Conservation (phyloP, 495 filamentous ascomycete species). For the Penicillium salamii region DNA sequence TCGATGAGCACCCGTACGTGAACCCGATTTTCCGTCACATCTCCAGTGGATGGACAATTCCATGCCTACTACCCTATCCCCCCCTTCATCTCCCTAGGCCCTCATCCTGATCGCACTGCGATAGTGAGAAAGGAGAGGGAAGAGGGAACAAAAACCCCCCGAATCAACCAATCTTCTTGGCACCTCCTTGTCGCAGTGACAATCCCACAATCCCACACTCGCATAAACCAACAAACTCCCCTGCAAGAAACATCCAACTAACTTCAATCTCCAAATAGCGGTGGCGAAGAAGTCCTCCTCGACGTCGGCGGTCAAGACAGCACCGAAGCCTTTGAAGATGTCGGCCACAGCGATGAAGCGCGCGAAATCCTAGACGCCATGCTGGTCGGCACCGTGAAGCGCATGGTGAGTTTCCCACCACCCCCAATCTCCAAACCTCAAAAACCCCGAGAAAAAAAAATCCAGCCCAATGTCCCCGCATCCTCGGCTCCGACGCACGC, state of each 20-base stretch:
- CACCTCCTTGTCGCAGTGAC: no score
- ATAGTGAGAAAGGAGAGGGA: not conserved
- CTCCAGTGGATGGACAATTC: not conserved
- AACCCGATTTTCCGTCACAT: not conserved
- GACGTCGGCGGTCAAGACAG: conserved; percentile 96
- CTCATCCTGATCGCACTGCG: not conserved
- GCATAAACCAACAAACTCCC: no score
- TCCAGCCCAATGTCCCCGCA: no score
- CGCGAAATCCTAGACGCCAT: conserved; percentile 86
- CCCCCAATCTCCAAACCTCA: not conserved
- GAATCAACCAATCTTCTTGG: not conserved
- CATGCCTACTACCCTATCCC: not conserved
- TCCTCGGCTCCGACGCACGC: conserved; percentile 4
- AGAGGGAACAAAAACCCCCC: no score
- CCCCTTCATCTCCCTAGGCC: conserved; percentile 10
- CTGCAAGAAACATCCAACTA: not conserved
- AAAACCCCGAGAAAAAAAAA: no score
- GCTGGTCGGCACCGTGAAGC: conserved; percentile 78
- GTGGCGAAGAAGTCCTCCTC: conserved; percentile 96
- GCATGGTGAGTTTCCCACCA: conserved; percentile 62
- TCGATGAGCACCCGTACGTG: conserved; percentile 99
- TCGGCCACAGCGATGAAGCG: conserved; percentile 98
- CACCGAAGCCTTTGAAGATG: conserved; percentile 98
- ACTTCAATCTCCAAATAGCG: conserved; percentile 49
- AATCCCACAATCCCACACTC: no score